phyloP scores from a whole-genome alignment of 352 stramenopile genomes.

The Pythium graminicola region DNA sequence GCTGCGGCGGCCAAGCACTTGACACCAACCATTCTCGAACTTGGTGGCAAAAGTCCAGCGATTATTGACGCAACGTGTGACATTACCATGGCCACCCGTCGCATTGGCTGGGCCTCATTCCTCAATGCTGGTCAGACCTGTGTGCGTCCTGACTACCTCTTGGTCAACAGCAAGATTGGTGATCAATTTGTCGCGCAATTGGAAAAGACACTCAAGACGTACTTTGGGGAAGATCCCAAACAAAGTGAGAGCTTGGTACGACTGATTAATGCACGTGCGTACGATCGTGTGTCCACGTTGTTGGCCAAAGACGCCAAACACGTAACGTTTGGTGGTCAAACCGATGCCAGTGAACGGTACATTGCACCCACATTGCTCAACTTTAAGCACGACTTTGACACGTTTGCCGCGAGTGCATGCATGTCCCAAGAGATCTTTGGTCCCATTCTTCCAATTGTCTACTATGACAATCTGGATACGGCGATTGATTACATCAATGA shows the following conservation, averaged over 20 bases:
- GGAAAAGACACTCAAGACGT: constrained; percentile 40
- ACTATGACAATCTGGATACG: constrained; percentile 36
- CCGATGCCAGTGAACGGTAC: constrained; percentile 67
- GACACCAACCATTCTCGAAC: constrained; percentile 93
- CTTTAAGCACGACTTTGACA: constrained; percentile 50
- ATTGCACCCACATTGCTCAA: constrained; percentile 86
- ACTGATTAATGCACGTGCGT: constrained; percentile 72
- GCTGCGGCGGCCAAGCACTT: constrained; percentile 88
- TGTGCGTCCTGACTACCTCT: constrained; percentile 90
- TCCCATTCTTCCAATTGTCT: constrained; percentile 90
- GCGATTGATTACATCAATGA: constrained; percentile 25
- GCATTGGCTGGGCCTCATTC: constrained; percentile 83
- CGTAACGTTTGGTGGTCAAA: constrained; percentile 48
- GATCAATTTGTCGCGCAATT: constrained; percentile 46
- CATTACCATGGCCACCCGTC: constrained; percentile 51
- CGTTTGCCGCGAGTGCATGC: constrained; percentile 39
- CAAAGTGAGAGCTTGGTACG: constrained; percentile 45
- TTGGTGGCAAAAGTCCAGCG: constrained; percentile 92
- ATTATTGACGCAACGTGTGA: constrained; percentile 71
- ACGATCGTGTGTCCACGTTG: constrained; percentile 33
- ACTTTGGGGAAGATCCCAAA: constrained; percentile 50
- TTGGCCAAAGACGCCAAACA: constrained; percentile 33
- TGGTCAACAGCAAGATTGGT: constrained; percentile 82
- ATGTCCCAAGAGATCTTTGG: constrained; percentile 96
- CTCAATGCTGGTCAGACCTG: constrained; percentile 93